Conservation (phyloP, 306 rosid species). For the Lathyrus sativus region DNA sequence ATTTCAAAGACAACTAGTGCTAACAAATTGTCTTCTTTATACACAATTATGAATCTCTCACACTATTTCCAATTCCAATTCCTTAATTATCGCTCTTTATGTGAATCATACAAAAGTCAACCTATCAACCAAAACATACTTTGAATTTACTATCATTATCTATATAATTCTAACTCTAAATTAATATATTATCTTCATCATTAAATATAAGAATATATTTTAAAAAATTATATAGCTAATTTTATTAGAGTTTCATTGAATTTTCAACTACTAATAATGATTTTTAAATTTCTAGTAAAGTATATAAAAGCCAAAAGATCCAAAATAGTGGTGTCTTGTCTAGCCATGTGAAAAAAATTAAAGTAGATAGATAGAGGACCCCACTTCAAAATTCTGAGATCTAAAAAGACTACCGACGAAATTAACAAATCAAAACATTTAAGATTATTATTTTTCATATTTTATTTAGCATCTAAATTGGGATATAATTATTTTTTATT, state of each 20-base stretch:
- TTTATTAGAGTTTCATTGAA: too few species aligned
- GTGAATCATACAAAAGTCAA: neutral
- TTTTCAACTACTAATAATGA: too few species aligned
- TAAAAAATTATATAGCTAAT: too few species aligned
- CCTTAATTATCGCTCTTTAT: slow-evolving; percentile 4
- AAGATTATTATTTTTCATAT: neutral
- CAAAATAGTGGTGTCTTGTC: slow-evolving; percentile 23
- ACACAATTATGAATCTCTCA: slow-evolving; percentile 13
- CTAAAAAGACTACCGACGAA: slow-evolving; percentile 45
- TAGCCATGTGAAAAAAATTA: slow-evolving; percentile 40
- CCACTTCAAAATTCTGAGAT: slow-evolving; percentile 30
- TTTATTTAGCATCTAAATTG: neutral
- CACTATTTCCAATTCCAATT: slow-evolving; percentile 21
- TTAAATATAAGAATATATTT: too few species aligned
- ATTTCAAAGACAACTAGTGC: slow-evolving; percentile 23
- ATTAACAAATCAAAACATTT: slow-evolving; percentile 26
- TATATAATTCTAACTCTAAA: neutral
- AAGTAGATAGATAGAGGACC: slow-evolving; percentile 37
- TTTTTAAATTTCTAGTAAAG: neutral
- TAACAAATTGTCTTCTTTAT: neutral
- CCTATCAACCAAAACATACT: neutral
- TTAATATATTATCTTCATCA: too few species aligned
- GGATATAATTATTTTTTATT: too few species aligned
- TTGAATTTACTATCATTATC: neutral
- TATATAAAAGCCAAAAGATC: slow-evolving; percentile 41